A percentile compares a stretch with the other conserved stretches of the same genome.
These are phyloP conservation scores for Pseudoturritis turrita DNA, from an alignment of 345 rosid species.

Conservation along the genomic window DNA sequence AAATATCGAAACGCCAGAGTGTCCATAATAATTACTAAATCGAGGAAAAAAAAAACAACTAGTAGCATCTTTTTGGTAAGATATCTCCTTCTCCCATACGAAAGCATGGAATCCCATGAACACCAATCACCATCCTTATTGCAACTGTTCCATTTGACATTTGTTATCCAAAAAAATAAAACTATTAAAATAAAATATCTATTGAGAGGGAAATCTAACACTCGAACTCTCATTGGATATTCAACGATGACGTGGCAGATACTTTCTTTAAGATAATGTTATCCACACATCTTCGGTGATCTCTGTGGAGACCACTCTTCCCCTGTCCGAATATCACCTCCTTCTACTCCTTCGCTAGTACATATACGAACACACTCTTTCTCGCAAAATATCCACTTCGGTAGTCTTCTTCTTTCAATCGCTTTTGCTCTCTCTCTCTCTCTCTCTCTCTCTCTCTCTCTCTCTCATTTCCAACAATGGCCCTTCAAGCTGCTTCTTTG, in stretches of 20 bases:
- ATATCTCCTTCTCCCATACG: slow-evolving; percentile 11
- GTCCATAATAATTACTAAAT: no score
- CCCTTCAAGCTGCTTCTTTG: slow-evolving; percentile 71
- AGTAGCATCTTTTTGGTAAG: background rate
- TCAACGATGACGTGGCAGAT: slow-evolving; percentile 47
- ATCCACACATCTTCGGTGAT: slow-evolving; percentile 44
- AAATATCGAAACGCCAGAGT: slow-evolving; percentile 1
- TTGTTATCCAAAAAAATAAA: background rate
- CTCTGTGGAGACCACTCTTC: slow-evolving; percentile 21
- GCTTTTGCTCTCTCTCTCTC: background rate
- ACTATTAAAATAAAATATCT: slow-evolving; percentile 26
- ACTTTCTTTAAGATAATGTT: slow-evolving; percentile 47
- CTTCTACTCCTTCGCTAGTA: slow-evolving; percentile 27
- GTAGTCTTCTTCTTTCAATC: background rate
- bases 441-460: background rate
- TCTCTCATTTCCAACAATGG: slow-evolving; percentile 45
- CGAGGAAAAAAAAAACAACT: no score
- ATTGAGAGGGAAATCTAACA: slow-evolving; percentile 47
- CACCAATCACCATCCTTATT: slow-evolving; percentile 19
- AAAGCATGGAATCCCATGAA: slow-evolving; percentile 25
- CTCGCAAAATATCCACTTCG: slow-evolving; percentile 1
- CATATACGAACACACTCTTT: slow-evolving; percentile 16
- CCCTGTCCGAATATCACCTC: slow-evolving; percentile 14
- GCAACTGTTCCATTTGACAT: background rate
- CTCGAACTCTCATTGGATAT: slow-evolving; percentile 53